Base-by-base conservation (phyloP, 2,329 filamentous ascomycete genomes). In the Zymoseptoria pseudotritici region DNA sequence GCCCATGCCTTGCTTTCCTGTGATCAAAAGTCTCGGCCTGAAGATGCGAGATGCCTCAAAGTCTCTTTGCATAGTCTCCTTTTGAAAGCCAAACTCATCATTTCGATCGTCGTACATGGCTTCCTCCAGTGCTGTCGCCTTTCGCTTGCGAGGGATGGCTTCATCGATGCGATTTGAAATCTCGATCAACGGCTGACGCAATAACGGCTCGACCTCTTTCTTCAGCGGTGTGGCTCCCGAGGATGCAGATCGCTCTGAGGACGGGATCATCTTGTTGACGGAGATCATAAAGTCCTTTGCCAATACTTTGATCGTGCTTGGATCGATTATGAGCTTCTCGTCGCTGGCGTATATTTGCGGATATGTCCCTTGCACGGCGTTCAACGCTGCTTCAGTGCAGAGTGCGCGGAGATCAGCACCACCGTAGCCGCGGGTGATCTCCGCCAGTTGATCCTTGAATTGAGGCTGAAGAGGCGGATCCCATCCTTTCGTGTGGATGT, bases 201-300 rank as follows among this genome's bases (percentile, higher is more conserved):
- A 81, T 4, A 99, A 79, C 17, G 94, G 92, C 70, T 92, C 90
- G 55, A 99, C 83, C 10, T 83, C 81, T 66, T 87, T 87, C 1
- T 91, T 90, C 19, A 99, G 78, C 0, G 93, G 88, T 13, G 88
- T 83, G 56, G 93, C 92, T 11, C 88, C 90, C 11, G 92, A 93
- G 3, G 91, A 88, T 0, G 91, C 87, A 53, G 93, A 93, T 63
- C 94, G 83, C 73, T 97, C 91, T 0, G 94, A 97, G 0, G 94
- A 97, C 6, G 94, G 94, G 10, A 97, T 84, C 76, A 99, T 91
- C 75, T 96, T 96, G 78, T 96, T 96, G 71, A 97, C 87, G 0
- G 93, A 96, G 13, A 97, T 83, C 89, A 96, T 96, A 69, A 99
- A 99, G 74, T 99, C 94, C 58, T 94, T 94, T 4, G 94, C 91